These are phyloP conservation scores for Phytophthora syringae DNA, from an alignment of 352 stramenopile species.

Conservation along the genomic window DNA sequence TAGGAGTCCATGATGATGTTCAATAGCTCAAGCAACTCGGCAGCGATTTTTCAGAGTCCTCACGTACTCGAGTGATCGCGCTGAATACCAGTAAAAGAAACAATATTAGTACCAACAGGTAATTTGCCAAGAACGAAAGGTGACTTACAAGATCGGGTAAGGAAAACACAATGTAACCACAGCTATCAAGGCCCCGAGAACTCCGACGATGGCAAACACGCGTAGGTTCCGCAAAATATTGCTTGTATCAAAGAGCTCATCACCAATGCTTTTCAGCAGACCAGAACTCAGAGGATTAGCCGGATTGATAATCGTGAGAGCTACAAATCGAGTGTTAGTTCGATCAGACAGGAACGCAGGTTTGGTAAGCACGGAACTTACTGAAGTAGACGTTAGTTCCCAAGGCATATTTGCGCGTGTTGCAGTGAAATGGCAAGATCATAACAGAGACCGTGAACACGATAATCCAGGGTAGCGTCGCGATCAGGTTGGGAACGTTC, in stretches of 20 bases:
- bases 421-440: slow-evolving; percentile 60
- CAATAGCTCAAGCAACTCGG: slow-evolving; percentile 63
- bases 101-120: neutral
- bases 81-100: slow-evolving; percentile 20
- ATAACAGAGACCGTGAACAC: slow-evolving; percentile 62
- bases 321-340: slow-evolving; percentile 27
- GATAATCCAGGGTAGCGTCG: slow-evolving; percentile 62
- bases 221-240: slow-evolving; percentile 64
- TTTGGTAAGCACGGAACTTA: slow-evolving; percentile 17
- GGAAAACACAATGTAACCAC: slow-evolving; percentile 63
- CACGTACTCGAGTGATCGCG: slow-evolving; percentile 52
- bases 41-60: slow-evolving; percentile 47
- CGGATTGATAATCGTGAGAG: slow-evolving; percentile 69
- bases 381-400: slow-evolving; percentile 73
- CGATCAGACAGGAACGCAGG: neutral
- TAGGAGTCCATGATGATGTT: slow-evolving; percentile 85
- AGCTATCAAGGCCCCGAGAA: slow-evolving; percentile 55
- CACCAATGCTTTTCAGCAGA: slow-evolving; percentile 46
- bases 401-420: slow-evolving; percentile 73
- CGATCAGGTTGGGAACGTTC: slow-evolving; percentile 56
- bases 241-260: slow-evolving; percentile 39
- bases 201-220: slow-evolving; percentile 60
- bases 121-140: slow-evolving; percentile 37
- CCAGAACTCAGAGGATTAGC: slow-evolving; percentile 41
- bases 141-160: slow-evolving; percentile 67